Evolutionary conservation across 1,284 basidiomycete genomes (phyloP), one percentile per base, ranked within the genome.

Genomic region (Boletus semigastroideus): DNA sequence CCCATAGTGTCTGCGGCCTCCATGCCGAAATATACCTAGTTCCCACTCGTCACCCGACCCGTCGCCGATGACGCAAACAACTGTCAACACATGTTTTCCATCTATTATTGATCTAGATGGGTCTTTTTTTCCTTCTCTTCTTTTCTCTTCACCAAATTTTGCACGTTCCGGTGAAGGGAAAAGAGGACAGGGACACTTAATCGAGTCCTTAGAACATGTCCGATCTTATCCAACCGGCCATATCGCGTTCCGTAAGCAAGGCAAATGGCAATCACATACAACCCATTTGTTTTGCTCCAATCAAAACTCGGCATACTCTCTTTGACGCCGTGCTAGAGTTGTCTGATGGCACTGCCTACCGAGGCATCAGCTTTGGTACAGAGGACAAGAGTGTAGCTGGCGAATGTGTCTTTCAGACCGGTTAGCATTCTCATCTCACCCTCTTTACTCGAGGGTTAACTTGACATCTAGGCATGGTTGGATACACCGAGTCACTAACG

Each of bases 341-440:
- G 52, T 84, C 84, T 47, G 96, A 99, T 73, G 96, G 96, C 13
- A 85, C 92, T 54, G 87, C 91, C 1, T 92, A 87, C 65, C 79
- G 87, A 51, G 97, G 97, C 44, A 87, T 92, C 68, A 93, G 90
- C 68, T 99, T 99, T 68, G 97, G 97, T 64, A 94, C 94, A 4
- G 79, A 91, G 63, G 83, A 82, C 50, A 96, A 94, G 77, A 95
- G 92, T 71, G 79, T 98, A 46, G 83, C 94, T 19, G 97, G 97
- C 63, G 97, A 99, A 83, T 98, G 96, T 71, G 97, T 99, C 68
- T 99, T 99, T 78, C 96, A 98, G 78, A 99, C 97, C 49, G 96
- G 96, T 97, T 67, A 73, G 72, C 52, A 52, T 56, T 49, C 50
- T 52, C 37, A 46, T 45, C 36, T 44, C 30, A 42, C 58, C 48